These are phyloP conservation scores for Macrophomina pseudophaseolina DNA, from an alignment of 2,329 filamentous ascomycete genomes.

Conservation along the genomic window DNA sequence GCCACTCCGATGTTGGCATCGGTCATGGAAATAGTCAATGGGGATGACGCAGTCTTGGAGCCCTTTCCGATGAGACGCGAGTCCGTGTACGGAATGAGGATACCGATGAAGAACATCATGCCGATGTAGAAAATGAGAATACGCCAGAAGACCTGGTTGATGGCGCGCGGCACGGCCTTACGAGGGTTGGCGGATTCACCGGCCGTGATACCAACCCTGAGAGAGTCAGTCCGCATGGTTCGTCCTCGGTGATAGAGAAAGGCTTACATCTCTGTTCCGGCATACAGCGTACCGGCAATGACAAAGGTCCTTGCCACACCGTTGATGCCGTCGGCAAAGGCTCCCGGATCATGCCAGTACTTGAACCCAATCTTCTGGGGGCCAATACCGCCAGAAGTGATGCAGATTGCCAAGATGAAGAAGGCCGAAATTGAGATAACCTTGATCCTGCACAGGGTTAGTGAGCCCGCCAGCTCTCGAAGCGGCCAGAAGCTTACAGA, in stretches of 20 bases:
- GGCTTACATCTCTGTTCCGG: conserved; percentile 31
- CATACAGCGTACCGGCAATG: conserved; percentile 30
- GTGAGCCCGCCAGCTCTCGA: background rate
- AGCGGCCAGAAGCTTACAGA: conserved; percentile 28
- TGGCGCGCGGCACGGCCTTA: conserved; percentile 67
- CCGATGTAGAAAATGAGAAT: conserved; percentile 52
- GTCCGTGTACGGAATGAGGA: conserved; percentile 61
- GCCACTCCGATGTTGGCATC: conserved; percentile 51
- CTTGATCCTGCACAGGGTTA: conserved; percentile 21
- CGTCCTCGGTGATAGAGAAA: background rate
- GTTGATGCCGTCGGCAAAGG: conserved; percentile 32
- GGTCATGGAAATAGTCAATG: conserved; percentile 57
- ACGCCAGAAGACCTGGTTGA: conserved; percentile 53
- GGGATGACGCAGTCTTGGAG: conserved; percentile 60
- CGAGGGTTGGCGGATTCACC: conserved; percentile 69
- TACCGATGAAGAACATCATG: conserved; percentile 60
- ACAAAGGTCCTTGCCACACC: conserved; percentile 32
- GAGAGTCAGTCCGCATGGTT: background rate
- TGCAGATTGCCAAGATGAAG: conserved; percentile 31
- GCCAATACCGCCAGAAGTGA: conserved; percentile 30
- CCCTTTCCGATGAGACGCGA: conserved; percentile 52
- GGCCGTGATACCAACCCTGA: conserved; percentile 49
- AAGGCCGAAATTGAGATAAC: conserved; percentile 30
- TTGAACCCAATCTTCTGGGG: conserved; percentile 37
- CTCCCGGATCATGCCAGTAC: conserved; percentile 41